Evolutionary conservation across 441 rosid genomes (phyloP).

Genomic region (Populus trichocarpa): DNA sequence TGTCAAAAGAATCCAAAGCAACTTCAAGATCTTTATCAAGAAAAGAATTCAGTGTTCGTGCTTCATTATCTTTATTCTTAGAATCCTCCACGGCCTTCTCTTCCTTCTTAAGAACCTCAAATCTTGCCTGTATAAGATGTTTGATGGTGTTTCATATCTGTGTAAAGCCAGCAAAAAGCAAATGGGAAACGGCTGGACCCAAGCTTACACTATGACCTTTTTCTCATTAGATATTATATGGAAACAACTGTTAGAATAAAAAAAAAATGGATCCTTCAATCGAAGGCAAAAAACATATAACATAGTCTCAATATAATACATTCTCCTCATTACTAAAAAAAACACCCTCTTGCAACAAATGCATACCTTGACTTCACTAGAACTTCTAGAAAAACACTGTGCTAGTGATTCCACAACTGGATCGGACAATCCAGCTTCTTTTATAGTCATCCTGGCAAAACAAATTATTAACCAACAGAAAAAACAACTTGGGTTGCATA

Average conservation of each 20-base stretch:
- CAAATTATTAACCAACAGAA: slow-evolving; percentile 6
- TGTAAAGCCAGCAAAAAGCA: slow-evolving; percentile 77
- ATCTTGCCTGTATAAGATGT: slow-evolving; percentile 99
- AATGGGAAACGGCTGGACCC: slow-evolving; percentile 93
- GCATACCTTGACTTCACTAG: slow-evolving; percentile 80
- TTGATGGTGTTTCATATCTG: slow-evolving; percentile 95
- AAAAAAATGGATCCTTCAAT: background rate
- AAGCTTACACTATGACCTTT: slow-evolving; percentile 62
- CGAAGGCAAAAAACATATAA: background rate
- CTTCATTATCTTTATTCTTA: slow-evolving; percentile 46
- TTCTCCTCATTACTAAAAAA: background rate
- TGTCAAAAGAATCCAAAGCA: slow-evolving; percentile 98
- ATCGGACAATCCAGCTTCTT: slow-evolving; percentile 68
- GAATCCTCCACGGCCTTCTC: slow-evolving; percentile 45
- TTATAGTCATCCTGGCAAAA: slow-evolving; percentile 68
- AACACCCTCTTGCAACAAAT: background rate
- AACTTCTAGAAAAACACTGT: slow-evolving; percentile 62
- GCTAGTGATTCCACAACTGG: slow-evolving; percentile 64
- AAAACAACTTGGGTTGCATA: slow-evolving; percentile 1
- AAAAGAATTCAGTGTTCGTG: slow-evolving; percentile 55
- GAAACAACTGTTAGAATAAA: background rate
- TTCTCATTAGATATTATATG: slow-evolving; percentile 30
- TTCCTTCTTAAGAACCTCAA: slow-evolving; percentile 63
- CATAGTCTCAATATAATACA: background rate
- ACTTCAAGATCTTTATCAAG: slow-evolving; percentile 93